Evolutionary conservation across 805 yeast genomes (phyloP), one percentile per base, ranked within the genome.

Genomic region (Saccharomycopsis fodiens): DNA sequence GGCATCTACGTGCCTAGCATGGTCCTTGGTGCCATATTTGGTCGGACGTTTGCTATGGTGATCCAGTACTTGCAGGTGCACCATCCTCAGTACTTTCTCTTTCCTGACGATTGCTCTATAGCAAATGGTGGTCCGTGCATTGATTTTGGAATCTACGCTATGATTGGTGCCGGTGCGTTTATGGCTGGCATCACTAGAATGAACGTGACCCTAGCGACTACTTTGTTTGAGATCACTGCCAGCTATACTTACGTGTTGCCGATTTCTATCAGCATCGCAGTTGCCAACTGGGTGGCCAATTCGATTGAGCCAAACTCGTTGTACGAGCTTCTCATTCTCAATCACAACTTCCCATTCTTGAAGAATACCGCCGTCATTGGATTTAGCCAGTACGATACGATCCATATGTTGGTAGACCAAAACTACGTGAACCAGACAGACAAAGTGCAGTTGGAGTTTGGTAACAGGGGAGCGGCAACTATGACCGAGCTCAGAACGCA

Each of bases 1-100:
- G 83, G 83, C 3, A 71, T 78, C 12, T 78, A 77, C 50, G 78
- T 78, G 1, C 84, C 84, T 3, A 71, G 79, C 1, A 77, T 78
- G 83, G 78, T 74, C 1, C 65, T 72, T 19, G 84, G 84, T 0
- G 81, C 82, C 2, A 58, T 78, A 23, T 76, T 73, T 60, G 82
- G 82, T 2, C 56, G 81, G 8, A 53, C 70, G 1, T 63, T 74
- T 47, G 76, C 76, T 1, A 65, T 72, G 59, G 29, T 56, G 3
- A 54, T 74, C 15, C 71, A 73, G 44, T 67, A 66, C 57, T 35
- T 65, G 3, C 67, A 64, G 21, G 45, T 58, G 41, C 43, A 42
- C 3, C 46, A 53, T 27, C 66, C 67, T 3, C 44, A 41, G 13
- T 44, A 54, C 23, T 37, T 45, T 5, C 23, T 42, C 19, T 37